Base-by-base conservation (phyloP, 2,329 filamentous ascomycete genomes). In the Neonectria magnoliae region DNA sequence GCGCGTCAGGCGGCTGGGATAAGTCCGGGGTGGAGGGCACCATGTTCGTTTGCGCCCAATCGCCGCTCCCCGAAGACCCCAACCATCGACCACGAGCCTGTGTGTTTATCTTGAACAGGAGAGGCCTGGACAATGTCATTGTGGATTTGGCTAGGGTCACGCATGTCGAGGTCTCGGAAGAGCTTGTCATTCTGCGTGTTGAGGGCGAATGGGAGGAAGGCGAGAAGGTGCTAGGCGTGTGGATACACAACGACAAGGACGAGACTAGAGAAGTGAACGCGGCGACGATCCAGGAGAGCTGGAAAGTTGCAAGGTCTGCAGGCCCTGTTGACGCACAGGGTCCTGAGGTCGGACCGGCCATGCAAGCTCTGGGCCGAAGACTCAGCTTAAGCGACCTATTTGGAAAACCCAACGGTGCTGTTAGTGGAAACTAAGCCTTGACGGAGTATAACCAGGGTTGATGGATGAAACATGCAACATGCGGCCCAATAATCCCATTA, bases 21-120 rank as follows among this genome's bases (percentile, higher is more conserved):
- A 97, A 97, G 82, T 88, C 87, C 50, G 92, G 90, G 60, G 87
- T 94, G 11, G 94, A 97, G 79, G 96, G 96, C 42, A 92, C 93
- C 13, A 83, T 98, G 68, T 99, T 98, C 78, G 88, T 98, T 57
- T 97, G 93, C 82, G 86, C 91, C 68, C 85, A 88, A 75, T 78
- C 80, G 70, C 84, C 80, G 67, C 66, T 82, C 72, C 71, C 76
- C 3, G 76, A 78, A 3, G 78, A 77, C 29, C 66, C 70, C 50
- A 72, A 44, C 20, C 75, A 81, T 53, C 70, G 72, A 10, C 77
- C 82, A 38, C 76, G 82, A 16, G 81, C 83, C 22, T 88, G 88
- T 80, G 86, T 93, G 16, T 91, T 94, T 72, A 84, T 95, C 7
- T 83, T 95, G 66, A 94, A 93, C 79, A 85, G 92, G 48, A 86